Percentiles rank a stretch among this genome's conserved stretches.
These are phyloP conservation scores for Russula dissimulans DNA, from an alignment of 768 basidiomycete species.

Conservation along the genomic window DNA sequence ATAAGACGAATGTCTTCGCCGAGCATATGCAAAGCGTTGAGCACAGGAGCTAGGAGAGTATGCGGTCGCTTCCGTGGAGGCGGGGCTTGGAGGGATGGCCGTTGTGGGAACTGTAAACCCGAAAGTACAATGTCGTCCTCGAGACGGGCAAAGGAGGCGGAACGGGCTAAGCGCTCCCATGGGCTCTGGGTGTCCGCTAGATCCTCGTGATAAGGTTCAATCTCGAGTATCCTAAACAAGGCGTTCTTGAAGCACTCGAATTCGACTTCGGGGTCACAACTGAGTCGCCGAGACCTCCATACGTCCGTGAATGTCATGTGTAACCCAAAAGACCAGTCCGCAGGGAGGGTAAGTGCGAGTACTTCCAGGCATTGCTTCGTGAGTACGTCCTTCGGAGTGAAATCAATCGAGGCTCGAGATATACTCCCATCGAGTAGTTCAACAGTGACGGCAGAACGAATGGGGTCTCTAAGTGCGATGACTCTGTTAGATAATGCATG, in stretches of 20 bases:
- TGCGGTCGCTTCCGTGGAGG: slow-evolving; percentile 28
- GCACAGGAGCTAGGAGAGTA: slow-evolving; percentile 43
- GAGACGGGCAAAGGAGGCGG: slow-evolving; percentile 39
- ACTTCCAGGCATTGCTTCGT: slow-evolving; percentile 51
- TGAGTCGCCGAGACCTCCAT: slow-evolving; percentile 44
- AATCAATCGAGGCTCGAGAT: slow-evolving; percentile 42
- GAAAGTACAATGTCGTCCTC: slow-evolving; percentile 51
- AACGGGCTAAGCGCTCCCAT: slow-evolving; percentile 43
- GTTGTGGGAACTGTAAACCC: slow-evolving; percentile 32
- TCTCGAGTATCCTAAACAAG: slow-evolving; percentile 40
- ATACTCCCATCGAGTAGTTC: slow-evolving; percentile 42
- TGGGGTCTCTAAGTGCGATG: slow-evolving; percentile 38
- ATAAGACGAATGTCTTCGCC: slow-evolving; percentile 60
- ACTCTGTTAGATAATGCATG: slow-evolving; percentile 25
- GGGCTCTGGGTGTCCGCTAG: slow-evolving; percentile 18
- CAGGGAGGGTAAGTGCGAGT: slow-evolving; percentile 52
- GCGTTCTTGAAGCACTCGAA: slow-evolving; percentile 49
- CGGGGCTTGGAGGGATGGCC: neutral
- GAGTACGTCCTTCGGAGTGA: slow-evolving; percentile 46
- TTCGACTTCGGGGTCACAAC: slow-evolving; percentile 38
- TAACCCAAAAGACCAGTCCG: slow-evolving; percentile 44
- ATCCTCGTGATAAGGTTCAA: slow-evolving; percentile 15
- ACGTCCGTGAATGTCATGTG: slow-evolving; percentile 46
- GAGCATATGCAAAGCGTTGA: slow-evolving; percentile 72
- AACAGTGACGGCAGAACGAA: slow-evolving; percentile 44